Percentiles rank a stretch among this genome's conserved stretches.
Evolutionary conservation across 164 flowering plant species (phyloP).

Genomic region (Amborella trichopoda): DNA sequence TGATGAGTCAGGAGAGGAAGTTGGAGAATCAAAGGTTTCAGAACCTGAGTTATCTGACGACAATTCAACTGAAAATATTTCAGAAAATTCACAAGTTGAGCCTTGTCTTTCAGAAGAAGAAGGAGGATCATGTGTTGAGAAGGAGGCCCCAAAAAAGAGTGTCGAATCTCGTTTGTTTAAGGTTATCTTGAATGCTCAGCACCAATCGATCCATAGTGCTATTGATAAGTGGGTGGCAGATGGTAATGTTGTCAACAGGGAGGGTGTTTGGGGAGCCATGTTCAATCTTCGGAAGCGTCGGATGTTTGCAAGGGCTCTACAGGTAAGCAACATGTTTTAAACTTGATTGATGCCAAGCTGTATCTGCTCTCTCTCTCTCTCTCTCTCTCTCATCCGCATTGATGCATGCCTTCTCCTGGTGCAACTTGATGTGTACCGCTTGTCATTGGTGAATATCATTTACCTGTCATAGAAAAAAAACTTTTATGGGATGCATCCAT

Average conservation of each 20-base stretch:
- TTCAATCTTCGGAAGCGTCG: slow-evolving; percentile 34
- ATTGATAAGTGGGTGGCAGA: slow-evolving; percentile 52
- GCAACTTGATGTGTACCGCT: too few relatives aligned
- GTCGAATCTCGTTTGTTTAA: slow-evolving; percentile 18
- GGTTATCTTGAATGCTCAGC: slow-evolving; percentile 24
- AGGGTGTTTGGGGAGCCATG: slow-evolving; percentile 27
- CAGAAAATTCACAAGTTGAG: slow-evolving; percentile 19
- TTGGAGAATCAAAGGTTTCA: slow-evolving; percentile 30
- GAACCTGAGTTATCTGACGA: slow-evolving; percentile 35
- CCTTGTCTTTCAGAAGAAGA: slow-evolving; percentile 24
- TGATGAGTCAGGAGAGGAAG: neutral
- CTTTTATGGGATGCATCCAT: too few relatives aligned
- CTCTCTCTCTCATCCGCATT: too few relatives aligned
- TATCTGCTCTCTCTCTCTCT: neutral
- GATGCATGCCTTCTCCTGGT: too few relatives aligned
- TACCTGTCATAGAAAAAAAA: too few relatives aligned
- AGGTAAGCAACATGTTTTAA: slow-evolving; percentile 27
- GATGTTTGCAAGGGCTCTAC: slow-evolving; percentile 53
- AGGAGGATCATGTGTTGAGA: slow-evolving; percentile 5
- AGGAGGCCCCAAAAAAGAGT: slow-evolving; percentile 3
- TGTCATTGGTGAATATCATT: too few relatives aligned
- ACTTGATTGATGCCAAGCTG: neutral
- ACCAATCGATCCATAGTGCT: slow-evolving; percentile 16
- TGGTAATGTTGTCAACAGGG: slow-evolving; percentile 34
- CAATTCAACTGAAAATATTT: slow-evolving; percentile 16